Base-by-base conservation (phyloP, 2,329 filamentous ascomycete genomes). In the Penicillium olsonii region DNA sequence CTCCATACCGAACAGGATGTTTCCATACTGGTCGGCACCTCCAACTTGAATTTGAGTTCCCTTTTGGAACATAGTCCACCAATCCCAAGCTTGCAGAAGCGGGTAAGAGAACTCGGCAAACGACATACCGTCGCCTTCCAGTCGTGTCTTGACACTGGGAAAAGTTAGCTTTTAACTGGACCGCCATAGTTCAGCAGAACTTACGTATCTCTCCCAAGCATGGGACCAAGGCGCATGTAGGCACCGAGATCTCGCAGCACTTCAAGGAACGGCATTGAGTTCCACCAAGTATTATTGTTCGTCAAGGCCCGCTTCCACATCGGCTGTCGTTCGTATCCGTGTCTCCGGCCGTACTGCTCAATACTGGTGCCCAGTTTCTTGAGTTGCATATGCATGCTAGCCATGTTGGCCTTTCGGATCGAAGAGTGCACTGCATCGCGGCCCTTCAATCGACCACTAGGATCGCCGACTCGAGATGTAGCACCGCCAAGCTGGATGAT, bases 1-100 rank as follows among this genome's bases (percentile, higher is more conserved):
- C 52, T 96, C 90, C 65, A 94, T 87, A 41, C 94, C 94, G 11
- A 92, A 85, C 22, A 95, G 82, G 57, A 99, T 97, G 72, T 99
- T 99, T 55, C 94, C 94, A 67, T 87, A 97, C 73, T 99, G 94
- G 67, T 99, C 94, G 6, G 91, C 91, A 33, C 94, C 94, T 50
- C 94, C 94, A 44, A 99, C 89, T 72, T 99, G 91, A 67, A 97
- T 82, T 65, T 92, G 87, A 9, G 91, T 79, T 40, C 81, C 78
- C 43, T 79, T 81, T 19, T 82, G 79, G 71, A 88, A 95, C 74
- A 97, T 81, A 60, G 88, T 80, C 89, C 90, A 97, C 83, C 92
- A 99, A 69, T 99, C 94, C 87, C 92, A 97, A 18, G 87, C 91
- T 68, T 99, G 94, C 62, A 97, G 83, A 14, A 99, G 74, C 1